Evolutionary conservation across 495 filamentous ascomycete genomes (phyloP), one percentile per base, ranked within the genome.

Genomic region (Aspergillus coremiiformis): DNA sequence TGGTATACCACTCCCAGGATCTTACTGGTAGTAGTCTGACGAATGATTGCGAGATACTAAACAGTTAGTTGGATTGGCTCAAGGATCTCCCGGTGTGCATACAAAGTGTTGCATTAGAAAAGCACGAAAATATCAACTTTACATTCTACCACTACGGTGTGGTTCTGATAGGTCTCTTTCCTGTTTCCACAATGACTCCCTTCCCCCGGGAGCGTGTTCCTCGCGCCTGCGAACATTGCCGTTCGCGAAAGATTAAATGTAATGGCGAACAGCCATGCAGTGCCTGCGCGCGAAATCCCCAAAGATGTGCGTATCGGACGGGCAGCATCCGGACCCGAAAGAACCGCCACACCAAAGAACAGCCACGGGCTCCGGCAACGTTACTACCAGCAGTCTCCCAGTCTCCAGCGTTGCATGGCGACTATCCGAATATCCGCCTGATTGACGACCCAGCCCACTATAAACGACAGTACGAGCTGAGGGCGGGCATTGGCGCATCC

Each of bases 171-270:
- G 24, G 17, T 33, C 9, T 47, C 10, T 24, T 17, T 11, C n/a
- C n/a, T n/a, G n/a, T n/a, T 32, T 17, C 3, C 44, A 39, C 27
- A 2, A 49, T 49, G 52, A 44, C 37, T 19, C 44, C 52, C 14
- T 46, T 42, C 27, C 54, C 54, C 7, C 24, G 49, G 26, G 47
- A 51, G 26, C 49, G 55, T 6, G 45, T 49, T 41, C 15, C 55
- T 11, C 43, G 55, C 22, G 49, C 55, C 29, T 73, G 70, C 53
- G 52, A 58, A 6, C 61, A 58, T 8, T 73, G 70, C 42, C 47
- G 69, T 9, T 30, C 45, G 21, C 61, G 69, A 0, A 73, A 73
- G 33, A 53, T 70, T 33, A 62, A 64, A 10, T 73, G 70, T 49
- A 54, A 73, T 35, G 61, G 67, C 14, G 51, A 59, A 14, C 44